These are phyloP conservation scores for Nyctanthes arbortristis DNA, from an alignment of 257 asterid species.

Conservation along the genomic window DNA sequence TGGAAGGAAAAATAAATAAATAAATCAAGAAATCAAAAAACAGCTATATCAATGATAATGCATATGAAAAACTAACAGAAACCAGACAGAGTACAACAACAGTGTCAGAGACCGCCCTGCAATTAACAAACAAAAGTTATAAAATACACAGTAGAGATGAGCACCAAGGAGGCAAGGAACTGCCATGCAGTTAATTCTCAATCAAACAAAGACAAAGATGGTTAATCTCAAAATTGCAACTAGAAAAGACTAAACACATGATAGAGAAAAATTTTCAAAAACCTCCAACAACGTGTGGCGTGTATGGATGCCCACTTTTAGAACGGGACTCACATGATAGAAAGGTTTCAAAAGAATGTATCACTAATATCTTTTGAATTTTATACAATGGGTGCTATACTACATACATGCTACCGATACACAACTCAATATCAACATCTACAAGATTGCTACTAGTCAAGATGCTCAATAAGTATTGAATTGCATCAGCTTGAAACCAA, in stretches of 20 bases:
- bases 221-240: no score
- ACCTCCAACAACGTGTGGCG: no score
- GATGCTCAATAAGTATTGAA: not conserved
- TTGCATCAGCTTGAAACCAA: not conserved
- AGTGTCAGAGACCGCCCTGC: no score
- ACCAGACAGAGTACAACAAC: not conserved
- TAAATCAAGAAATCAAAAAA: not conserved
- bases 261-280: no score
- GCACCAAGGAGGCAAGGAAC: not conserved
- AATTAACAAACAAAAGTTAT: not conserved
- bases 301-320: not conserved
- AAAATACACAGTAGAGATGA: not conserved
- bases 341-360: not conserved
- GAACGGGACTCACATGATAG: not conserved
- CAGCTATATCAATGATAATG: not conserved
- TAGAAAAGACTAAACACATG: not conserved
- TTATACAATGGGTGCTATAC: not conserved
- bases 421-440: not conserved
- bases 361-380: not conserved
- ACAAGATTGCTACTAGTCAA: not conserved
- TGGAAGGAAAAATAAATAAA: constrained; percentile 40
- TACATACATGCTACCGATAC: not conserved
- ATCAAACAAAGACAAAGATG: not conserved
- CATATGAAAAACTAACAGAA: not conserved
- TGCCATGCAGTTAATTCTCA: not conserved